Base-by-base conservation (phyloP, 192 early-diverging fungal species). In the Chytriomyces confervae region DNA sequence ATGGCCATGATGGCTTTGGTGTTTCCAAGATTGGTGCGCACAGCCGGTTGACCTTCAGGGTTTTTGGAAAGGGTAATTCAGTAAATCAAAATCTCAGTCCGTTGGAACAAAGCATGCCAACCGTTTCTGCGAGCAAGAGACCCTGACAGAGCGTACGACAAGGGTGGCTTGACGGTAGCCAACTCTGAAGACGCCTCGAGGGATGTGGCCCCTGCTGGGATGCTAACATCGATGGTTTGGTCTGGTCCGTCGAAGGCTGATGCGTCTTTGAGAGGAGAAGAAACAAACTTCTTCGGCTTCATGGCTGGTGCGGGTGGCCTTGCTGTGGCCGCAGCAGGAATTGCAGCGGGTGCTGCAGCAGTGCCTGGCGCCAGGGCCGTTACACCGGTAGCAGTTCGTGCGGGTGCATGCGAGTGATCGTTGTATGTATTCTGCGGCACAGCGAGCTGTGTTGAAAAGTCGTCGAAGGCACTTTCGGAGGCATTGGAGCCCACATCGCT, bases 11-110 rank as follows among this genome's bases (percentile, higher is more conserved):
- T 73, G 46, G 84, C 77, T 27, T 82, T 80, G 61, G 87, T 89
- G 80, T 89, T 86, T 29, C 87, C 87, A 27, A 69, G 65, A 81
- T 89, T 89, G n/a, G 87, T 89, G 20, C 85, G 78, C 20, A 76
- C 75, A 16, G 43, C 47, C 13, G 50, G n/a, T 62, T 79, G 47
- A n/a, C 69, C 77, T 74, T 20, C 16, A 20, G 6, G 45, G 10
- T 13, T 24, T 16, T 5, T 60, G 57, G 47, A 46, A 27, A 24
- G 62, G 62, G 27, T 8, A 29, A 11, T 24, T 64, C 27, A 27
- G 18, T 64, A 64, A 10, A 36, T 36, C 36, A 36, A 36, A 36
- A 36, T 36, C 36, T 36, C 36, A 36, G 27, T 13, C 47, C 18
- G 10, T 1, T 18, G 2, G 18, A 18, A 50, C 60, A 5, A 29